phyloP scores from a whole-genome alignment of 495 filamentous ascomycete genomes.

The Xylaria scruposa region DNA sequence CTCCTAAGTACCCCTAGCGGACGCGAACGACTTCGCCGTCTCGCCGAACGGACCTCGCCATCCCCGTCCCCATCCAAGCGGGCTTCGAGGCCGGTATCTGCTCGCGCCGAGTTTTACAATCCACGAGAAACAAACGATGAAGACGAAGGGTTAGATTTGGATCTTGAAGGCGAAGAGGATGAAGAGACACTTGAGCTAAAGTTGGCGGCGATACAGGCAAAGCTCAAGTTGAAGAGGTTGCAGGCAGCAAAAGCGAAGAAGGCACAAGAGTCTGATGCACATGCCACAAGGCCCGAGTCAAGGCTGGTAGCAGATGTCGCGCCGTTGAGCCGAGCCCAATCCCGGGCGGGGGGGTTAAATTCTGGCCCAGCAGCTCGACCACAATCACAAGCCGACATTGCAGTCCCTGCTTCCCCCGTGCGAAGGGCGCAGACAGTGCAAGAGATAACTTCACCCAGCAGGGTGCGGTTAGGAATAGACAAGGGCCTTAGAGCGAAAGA shows the following conservation, averaged over 20 bases:
- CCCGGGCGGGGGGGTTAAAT: slow-evolving; percentile 28
- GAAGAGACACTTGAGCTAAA: slow-evolving; percentile 87
- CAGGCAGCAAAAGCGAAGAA: slow-evolving; percentile 63
- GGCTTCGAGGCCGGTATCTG: slow-evolving; percentile 10
- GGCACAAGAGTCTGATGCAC: slow-evolving; percentile 36
- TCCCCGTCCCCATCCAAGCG: slow-evolving; percentile 65
- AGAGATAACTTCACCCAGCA: slow-evolving; percentile 74
- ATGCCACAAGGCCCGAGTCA: slow-evolving; percentile 33
- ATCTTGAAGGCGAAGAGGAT: slow-evolving; percentile 78
- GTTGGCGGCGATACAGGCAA: slow-evolving; percentile 83
- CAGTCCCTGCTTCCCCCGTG: slow-evolving; percentile 84
- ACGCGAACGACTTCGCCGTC: slow-evolving; percentile 70
- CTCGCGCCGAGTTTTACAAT: slow-evolving; percentile 12
- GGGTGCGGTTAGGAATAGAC: slow-evolving; percentile 86
- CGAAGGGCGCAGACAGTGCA: slow-evolving; percentile 53
- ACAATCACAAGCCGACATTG: slow-evolving; percentile 57
- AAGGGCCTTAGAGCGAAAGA: slow-evolving; percentile 83
- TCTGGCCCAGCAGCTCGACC: slow-evolving; percentile 37
- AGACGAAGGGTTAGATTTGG: slow-evolving; percentile 48
- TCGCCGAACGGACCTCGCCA: slow-evolving; percentile 66
- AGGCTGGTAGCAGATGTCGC: slow-evolving; percentile 29
- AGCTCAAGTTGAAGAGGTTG: slow-evolving; percentile 86
- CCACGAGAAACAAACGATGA: slow-evolving; percentile 18
- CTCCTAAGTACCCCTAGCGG: slow-evolving; percentile 83
- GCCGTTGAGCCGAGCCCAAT: slow-evolving; percentile 31